Evolutionary conservation across 2,329 filamentous ascomycete species (phyloP), one percentile per base, ranked within the genome.

Genomic region (Phaeomoniella chlamydospora): DNA sequence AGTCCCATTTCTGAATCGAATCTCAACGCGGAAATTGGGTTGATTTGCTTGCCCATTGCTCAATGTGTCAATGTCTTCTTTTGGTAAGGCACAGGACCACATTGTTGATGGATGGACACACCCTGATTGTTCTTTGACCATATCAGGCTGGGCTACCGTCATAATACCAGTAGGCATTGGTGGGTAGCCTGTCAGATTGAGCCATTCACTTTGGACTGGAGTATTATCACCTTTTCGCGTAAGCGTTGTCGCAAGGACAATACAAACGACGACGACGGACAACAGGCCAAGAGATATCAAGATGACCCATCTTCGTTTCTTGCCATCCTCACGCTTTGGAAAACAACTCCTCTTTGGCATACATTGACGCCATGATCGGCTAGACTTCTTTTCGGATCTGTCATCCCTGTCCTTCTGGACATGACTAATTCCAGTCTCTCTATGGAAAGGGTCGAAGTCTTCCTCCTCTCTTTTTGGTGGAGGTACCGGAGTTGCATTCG

Each of bases 61-160:
- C 31, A 78, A 72, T 1, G 68, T 66, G 3, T 68, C 58, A 31
- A 87, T 81, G 40, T 83, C 60, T 45, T 86, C 83, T 51, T 85
- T 85, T 2, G 87, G 85, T 12, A 93, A 57, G 9, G 77, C 71
- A 54, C 87, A 96, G 51, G 80, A 92, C 87, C 87, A 96, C 37
- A 90, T 56, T 0, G 80, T 82, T 3, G 74, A 65, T 1, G 80
- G 80, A 5, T 67, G 62, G 3, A 87, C 75, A 46, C 87, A 96
- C 4, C 71, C 73, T 15, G 72, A 72, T 37, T 74, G 69, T n/a
- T 72, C 61, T 2, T 68, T 59, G 0, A 70, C 69, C 34, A 80
- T 75, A 45, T 82, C 72, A 0, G 85, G 74, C 4, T 79, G 80
- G 12, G 81, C 72, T 12, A 94, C 70, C 0, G 84, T 92, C 41